Conservation (phyloP, 345 rosid genomes). For the Brassica rapa region DNA sequence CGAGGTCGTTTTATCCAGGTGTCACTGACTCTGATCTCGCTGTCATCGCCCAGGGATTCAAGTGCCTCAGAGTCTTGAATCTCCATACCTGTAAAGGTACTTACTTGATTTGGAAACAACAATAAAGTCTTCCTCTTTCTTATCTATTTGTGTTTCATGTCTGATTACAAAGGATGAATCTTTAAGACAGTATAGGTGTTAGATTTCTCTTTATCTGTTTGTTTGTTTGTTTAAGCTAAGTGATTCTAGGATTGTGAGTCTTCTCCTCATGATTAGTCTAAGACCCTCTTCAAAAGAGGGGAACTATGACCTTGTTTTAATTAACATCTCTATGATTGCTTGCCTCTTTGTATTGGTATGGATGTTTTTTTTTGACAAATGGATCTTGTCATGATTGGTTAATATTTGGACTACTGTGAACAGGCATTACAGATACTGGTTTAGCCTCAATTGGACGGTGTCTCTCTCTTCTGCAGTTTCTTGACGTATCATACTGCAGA, state of each 20-base stretch:
- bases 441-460: conserved; percentile 64
- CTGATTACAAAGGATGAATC: neutral
- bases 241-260: neutral
- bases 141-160: neutral
- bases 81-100: conserved; percentile 67
- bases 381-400: neutral
- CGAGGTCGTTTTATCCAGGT: conserved; percentile 90
- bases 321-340: neutral
- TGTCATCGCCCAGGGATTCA: conserved; percentile 68
- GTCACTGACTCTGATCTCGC: conserved; percentile 83
- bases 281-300: neutral
- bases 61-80: conserved; percentile 57
- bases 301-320: neutral
- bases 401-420: neutral
- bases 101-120: neutral
- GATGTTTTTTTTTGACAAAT: conserved; percentile 5
- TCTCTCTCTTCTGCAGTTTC: conserved; percentile 70
- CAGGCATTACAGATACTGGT: conserved; percentile 86
- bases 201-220: neutral
- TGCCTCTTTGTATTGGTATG: conserved; percentile 6
- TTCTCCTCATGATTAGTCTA: neutral
- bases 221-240: neutral
- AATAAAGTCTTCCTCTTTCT: neutral
- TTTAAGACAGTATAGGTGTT: neutral
- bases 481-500: conserved; percentile 85